phyloP scores from a whole-genome alignment of 257 asterid species.

The Przewalskia tangutica region DNA sequence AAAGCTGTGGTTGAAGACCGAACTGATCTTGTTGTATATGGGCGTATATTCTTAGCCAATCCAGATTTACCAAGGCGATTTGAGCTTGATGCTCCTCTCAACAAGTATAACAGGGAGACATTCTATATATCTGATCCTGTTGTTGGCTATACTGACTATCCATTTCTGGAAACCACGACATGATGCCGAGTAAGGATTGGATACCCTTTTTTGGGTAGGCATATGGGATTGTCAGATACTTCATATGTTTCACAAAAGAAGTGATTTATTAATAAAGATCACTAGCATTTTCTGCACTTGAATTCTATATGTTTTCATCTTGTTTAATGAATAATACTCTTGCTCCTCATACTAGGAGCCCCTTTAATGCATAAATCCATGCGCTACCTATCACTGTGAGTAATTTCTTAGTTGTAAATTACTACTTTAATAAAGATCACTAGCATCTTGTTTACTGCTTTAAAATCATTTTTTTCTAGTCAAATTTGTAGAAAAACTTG shows the following conservation, averaged over 20 bases:
- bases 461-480: no score
- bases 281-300: not conserved
- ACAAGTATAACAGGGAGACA: slow-evolving; percentile 4
- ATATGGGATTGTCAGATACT: not conserved
- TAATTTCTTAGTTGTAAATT: not conserved
- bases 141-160: slow-evolving; percentile 2
- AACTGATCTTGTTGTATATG: slow-evolving; percentile 13
- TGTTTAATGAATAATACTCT: no score
- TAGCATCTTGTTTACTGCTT: no score
- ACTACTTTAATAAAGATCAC: no score
- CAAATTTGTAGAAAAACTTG: no score
- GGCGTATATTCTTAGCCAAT: slow-evolving; percentile 15
- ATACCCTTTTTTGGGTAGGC: not conserved
- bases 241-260: not conserved
- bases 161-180: slow-evolving; percentile 11
- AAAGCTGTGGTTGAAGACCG: no score
- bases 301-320: no score
- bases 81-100: slow-evolving; percentile 18
- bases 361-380: not conserved
- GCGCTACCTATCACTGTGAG: not conserved
- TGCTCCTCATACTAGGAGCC: not conserved
- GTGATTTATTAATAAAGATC: not conserved
- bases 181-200: not conserved
- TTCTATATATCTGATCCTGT: slow-evolving; percentile 8
- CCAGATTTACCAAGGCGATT: slow-evolving; percentile 23